Base-by-base conservation (phyloP, 2,329 filamentous ascomycete species). In the Trichoderma sp. region DNA sequence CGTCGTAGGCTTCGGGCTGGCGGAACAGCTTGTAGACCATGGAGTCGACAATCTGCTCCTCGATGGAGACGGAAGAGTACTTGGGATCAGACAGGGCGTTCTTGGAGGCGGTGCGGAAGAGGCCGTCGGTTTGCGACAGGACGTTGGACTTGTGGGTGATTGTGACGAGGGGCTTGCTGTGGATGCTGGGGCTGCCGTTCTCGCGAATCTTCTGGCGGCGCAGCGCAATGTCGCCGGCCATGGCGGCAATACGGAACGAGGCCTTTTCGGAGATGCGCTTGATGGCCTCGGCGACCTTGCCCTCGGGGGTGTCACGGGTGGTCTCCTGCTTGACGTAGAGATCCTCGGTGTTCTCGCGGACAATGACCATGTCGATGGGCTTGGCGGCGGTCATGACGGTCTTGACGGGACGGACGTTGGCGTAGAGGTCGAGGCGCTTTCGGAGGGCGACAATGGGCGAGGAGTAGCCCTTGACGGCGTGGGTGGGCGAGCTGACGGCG, bases 21-120 rank as follows among this genome's bases (percentile, higher is more conserved):
- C 95, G 93, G 90, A 98, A 98, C 71, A 99, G 92, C 87, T 98
- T 98, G 90, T 98, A 98, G 72, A 98, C 94, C 96, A 99, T 99
- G 73, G 92, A 95, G 84, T 99, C 96, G 74, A 99, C 95, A 77
- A 99, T 99, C 85, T 99, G 96, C 87, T 98, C 96, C 83, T 98
- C 96, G 69, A 98, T 87, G 94, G 74, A 94, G 93, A 90, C 98
- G 98, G 72, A 99, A 91, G 87, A 98, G 98, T 90, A 98, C 89
- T 8, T 93, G 92, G 77, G 91, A 86, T 76, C 95, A 91, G 90
- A 99, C 98, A 65, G 98, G 88, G 43, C 96, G 34, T 87, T 86
- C 76, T 93, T 91, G 17, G 93, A 90, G 5, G 93, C 92, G 76
- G 91, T 86, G 76, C 96, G 91, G 90, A 99, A 99, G 62, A 99